These are phyloP conservation scores for Canna indica DNA, from an alignment of 176 grass and related monocot species.

Conservation along the genomic window DNA sequence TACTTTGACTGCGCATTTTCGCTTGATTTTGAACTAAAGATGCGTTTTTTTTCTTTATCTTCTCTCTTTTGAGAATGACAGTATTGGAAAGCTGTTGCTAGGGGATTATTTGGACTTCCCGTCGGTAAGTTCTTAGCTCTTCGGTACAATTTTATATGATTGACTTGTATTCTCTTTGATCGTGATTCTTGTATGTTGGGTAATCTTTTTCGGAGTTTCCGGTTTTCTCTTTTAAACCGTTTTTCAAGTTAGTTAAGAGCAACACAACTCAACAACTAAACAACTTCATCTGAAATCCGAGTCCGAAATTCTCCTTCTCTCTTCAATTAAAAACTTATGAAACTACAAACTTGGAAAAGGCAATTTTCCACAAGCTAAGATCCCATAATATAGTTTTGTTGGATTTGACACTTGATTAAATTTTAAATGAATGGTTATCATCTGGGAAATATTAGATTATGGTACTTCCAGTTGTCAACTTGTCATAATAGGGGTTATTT, in stretches of 20 bases:
- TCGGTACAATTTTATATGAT: neutral
- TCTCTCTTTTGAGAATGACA: slow-evolving; percentile 19
- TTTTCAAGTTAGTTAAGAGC: no score
- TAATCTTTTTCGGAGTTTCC: neutral
- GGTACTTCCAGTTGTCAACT: neutral
- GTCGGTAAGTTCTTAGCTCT: slow-evolving; percentile 31
- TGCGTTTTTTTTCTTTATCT: slow-evolving; percentile 12
- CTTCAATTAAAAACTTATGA: neutral
- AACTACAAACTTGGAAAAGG: neutral
- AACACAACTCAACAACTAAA: no score
- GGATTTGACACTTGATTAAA: neutral
- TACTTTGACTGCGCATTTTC: neutral
- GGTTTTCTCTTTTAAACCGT: neutral
- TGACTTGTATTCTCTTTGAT: neutral
- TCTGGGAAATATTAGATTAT: neutral
- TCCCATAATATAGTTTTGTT: neutral
- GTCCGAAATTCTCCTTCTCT: neutral
- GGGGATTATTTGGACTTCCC: slow-evolving; percentile 52
- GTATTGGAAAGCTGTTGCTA: slow-evolving; percentile 41
- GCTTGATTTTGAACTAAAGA: neutral
- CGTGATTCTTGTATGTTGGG: slow-evolving; percentile 3
- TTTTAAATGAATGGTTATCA: neutral
- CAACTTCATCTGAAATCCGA: neutral
- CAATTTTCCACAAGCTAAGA: neutral
- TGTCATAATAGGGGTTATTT: neutral